Base-by-base conservation (phyloP, 1,284 basidiomycete species). In the Spongispora temasekensis region DNA sequence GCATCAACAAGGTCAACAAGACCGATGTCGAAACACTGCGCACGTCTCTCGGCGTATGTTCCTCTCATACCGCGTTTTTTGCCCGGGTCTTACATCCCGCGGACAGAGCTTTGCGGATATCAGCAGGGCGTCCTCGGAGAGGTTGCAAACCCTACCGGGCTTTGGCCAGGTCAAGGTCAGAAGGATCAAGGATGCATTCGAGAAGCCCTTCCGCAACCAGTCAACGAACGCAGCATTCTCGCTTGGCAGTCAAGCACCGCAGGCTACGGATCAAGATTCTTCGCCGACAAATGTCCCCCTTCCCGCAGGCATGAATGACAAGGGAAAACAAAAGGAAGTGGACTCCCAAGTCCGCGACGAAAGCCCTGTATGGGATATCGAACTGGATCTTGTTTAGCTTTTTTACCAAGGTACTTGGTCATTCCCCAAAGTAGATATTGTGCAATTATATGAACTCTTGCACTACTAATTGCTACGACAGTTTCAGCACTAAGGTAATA, bases 91-190 rank as follows among this genome's bases (percentile, higher is more conserved):
- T 46, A 68, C 53, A 60, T 56, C 37, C 48, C 51, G 42, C 17
- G n/a, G 23, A 5, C 30, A 96, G 95, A 94, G 92, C 65, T 93
- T 98, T 65, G 85, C 89, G 5, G 86, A 88, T 60, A 91, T 96
- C 50, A 84, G 90, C 5, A 82, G 79, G 56, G 89, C 93, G 2
- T 85, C 87, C 1, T 77, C 89, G 2, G 91, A 93, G 55, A 86
- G 90, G 63, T 77, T 99, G 2, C 83, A 88, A 55, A 87, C 86
- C 57, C 88, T 97, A 48, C 96, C 97, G 5, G 97, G 97, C 0
- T 91, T 99, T 59, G 97, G 97, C 3, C 93, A 94, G 65, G 89
- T 95, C 58, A 99, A 99, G 76, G 95, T 97, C 35, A 91, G 88
- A 68, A 84, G 91, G 61, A 81, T 93, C 52, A 87, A 87, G 68